Evolutionary conservation across 2,329 filamentous ascomycete genomes (phyloP), one percentile per base, ranked within the genome.

Genomic region (Didymella pomorum): DNA sequence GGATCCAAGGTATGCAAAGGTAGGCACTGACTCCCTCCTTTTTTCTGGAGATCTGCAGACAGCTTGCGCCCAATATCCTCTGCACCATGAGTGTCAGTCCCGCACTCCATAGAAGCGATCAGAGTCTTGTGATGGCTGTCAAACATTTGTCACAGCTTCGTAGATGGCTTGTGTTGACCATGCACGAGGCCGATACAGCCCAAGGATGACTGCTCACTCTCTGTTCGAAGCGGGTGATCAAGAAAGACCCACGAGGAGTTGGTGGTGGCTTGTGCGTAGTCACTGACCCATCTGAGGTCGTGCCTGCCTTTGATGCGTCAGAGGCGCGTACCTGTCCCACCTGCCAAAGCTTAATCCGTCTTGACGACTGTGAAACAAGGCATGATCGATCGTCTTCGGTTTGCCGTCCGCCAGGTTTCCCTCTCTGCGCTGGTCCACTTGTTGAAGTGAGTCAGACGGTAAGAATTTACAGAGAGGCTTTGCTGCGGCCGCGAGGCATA

Each of bases 281-380:
- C 20, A 6, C 37, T 41, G 37, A 12, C 18, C 37, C 23, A 41
- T 12, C n/a, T 41, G 37, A 41, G 18, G 20, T 41, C 11, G 35
- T 39, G 20, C 35, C 35, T 39, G 35, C 35, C 35, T 39, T n/a
- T 20, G 4, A 41, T 46, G 37, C 23, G 33, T 46, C 33, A 53
- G 42, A 37, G 33, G 33, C 33, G n/a, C 33, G 33, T 18, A 42
- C 16, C 33, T 48, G 35, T 50, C 35, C 33, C 47, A 50, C 48
- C 35, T 39, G 16, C 7, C 31, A 52, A 45, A 39, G 43, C 33
- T 43, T 52, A 31, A 42, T 9, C 8, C 20, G 16, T 33, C 28
- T 47, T 23, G 28, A 43, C 25, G 16, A 47, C 43, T 4, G 20
- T 43, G 35, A 35, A 42, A 54, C 26, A 16, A 47, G 26, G 35